Evolutionary conservation across 257 asterid genomes (phyloP).

Genomic region (Dorcoceras hygrometricum): DNA sequence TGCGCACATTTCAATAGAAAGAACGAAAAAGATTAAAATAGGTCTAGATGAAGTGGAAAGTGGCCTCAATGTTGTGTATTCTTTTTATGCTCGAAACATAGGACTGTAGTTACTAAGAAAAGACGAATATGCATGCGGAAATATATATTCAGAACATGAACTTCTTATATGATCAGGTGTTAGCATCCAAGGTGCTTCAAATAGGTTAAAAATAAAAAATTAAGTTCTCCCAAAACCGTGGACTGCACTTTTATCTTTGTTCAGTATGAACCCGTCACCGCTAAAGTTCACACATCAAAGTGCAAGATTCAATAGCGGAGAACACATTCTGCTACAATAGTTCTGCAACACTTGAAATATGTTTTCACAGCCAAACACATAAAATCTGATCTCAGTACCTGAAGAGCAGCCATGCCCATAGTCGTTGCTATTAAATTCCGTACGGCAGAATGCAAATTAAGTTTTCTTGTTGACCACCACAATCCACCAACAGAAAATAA

Average conservation of each 20-base stretch:
- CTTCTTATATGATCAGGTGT: neutral
- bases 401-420: slow-evolving; percentile 86
- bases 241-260: slow-evolving; percentile 6
- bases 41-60: neutral
- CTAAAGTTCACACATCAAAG: neutral
- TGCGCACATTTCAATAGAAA: neutral
- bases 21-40: neutral
- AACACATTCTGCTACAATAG: neutral
- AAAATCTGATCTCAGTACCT: slow-evolving; percentile 47
- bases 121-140: neutral
- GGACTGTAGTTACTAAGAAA: neutral
- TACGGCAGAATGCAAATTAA: slow-evolving; percentile 81
- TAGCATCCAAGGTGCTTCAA: neutral
- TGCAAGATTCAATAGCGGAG: neutral
- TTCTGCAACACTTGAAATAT: slow-evolving; percentile 1
- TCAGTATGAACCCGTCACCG: slow-evolving; percentile 3
- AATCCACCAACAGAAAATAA: slow-evolving; percentile 63
- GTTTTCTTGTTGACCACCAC: slow-evolving; percentile 71
- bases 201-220: neutral
- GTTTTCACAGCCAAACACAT: neutral
- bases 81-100: neutral
- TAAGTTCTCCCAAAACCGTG: neutral
- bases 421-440: slow-evolving; percentile 63
- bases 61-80: neutral
- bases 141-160: neutral